A percentile compares a stretch with the other conserved stretches of the same genome.
Evolutionary conservation across 108 stramenopile species (phyloP).

Genomic region (Pseudonitzschia delicatissima): DNA sequence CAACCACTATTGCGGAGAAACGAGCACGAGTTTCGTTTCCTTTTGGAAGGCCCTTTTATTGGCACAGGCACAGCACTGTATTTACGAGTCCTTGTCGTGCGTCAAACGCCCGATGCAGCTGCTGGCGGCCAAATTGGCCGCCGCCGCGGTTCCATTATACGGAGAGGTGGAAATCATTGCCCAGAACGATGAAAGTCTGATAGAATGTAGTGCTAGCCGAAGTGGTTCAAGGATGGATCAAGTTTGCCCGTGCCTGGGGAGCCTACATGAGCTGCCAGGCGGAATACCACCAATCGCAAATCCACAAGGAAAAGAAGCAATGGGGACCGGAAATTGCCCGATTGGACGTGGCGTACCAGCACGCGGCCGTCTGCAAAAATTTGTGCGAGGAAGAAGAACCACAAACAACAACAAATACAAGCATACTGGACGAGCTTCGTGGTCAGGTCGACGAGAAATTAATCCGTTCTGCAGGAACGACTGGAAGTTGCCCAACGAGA

Average conservation of each 20-base stretch:
- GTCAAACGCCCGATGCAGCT: slow-evolving; percentile 30
- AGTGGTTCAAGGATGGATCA: slow-evolving; percentile 23
- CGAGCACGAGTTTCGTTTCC: slow-evolving; percentile 23
- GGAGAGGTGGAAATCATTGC: slow-evolving; percentile 15
- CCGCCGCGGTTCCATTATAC: slow-evolving; percentile 38
- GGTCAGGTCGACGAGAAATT: background rate
- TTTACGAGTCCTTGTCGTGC: slow-evolving; percentile 35
- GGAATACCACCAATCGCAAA: slow-evolving; percentile 43
- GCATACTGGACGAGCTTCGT: slow-evolving; percentile 12
- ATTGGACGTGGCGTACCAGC: slow-evolving; percentile 11
- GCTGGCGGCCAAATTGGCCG: slow-evolving; percentile 44
- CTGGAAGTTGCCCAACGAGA: slow-evolving; percentile 14
- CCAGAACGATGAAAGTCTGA: background rate
- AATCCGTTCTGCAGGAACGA: background rate
- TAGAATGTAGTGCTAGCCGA: background rate
- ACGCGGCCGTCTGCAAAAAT: slow-evolving; percentile 10
- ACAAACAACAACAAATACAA: background rate
- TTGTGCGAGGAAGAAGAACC: slow-evolving; percentile 14
- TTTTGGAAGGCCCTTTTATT: slow-evolving; percentile 42
- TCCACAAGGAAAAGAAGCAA: slow-evolving; percentile 16
- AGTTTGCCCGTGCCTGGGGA: slow-evolving; percentile 28
- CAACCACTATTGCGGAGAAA: slow-evolving; percentile 11
- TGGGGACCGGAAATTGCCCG: slow-evolving; percentile 31
- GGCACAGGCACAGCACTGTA: slow-evolving; percentile 43
- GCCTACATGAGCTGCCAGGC: slow-evolving; percentile 37